Evolutionary conservation across 2,329 filamentous ascomycete species (phyloP).

Genomic region (Ploettnerulaceae sp.): DNA sequence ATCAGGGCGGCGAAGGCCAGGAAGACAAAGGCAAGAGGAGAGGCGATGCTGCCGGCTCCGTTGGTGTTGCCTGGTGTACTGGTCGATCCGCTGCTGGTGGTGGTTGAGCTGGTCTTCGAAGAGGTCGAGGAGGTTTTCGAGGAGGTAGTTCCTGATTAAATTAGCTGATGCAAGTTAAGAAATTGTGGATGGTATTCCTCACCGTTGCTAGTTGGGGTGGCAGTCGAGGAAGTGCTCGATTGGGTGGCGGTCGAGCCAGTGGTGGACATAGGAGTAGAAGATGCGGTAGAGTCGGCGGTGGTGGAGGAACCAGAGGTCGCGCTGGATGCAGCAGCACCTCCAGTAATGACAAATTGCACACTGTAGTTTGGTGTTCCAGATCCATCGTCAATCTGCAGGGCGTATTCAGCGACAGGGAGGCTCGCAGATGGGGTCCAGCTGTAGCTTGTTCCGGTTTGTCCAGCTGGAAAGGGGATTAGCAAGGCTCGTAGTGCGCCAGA

Average conservation of each 20-base stretch:
- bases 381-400: conserved; percentile 27
- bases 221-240: conserved; percentile 5
- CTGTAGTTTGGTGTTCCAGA: conserved; percentile 25
- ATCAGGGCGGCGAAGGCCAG: conserved; percentile 30
- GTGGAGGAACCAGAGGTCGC: conserved; percentile 10
- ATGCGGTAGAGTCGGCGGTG: conserved; percentile 2
- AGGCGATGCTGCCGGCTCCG: conserved; percentile 24
- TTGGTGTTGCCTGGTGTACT: conserved; percentile 7
- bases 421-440: conserved; percentile 23
- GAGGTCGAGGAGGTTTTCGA: conserved; percentile 3
- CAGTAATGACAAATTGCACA: conserved; percentile 26
- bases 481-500: background rate
- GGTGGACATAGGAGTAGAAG: conserved; percentile 12
- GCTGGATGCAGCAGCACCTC: conserved; percentile 15
- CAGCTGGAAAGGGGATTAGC: conserved; percentile 18
- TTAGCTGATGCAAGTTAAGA: too few relatives aligned
- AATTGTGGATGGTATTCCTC: too few relatives aligned
- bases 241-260: conserved; percentile 12
- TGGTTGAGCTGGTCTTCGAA: background rate
- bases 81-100: background rate
- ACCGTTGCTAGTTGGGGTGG: too few relatives aligned
- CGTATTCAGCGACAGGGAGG: conserved; percentile 22
- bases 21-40: conserved; percentile 31
- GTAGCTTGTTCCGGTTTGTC: conserved; percentile 24
- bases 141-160: too few relatives aligned